Conservation (phyloP, 805 yeast species). For the Metschnikowia gelsemii region DNA sequence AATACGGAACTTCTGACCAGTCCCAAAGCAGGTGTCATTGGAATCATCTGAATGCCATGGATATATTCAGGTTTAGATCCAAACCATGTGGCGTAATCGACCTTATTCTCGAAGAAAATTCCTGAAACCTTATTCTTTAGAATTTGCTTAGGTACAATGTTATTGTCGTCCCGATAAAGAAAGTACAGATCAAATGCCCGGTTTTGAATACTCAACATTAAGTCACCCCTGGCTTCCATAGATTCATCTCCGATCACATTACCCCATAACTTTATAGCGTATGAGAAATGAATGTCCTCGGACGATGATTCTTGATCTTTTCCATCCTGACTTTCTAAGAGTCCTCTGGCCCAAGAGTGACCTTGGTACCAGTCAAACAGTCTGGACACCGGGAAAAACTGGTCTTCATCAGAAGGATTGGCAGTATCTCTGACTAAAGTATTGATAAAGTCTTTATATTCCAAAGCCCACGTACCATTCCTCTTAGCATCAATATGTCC, state of each 20-base stretch:
- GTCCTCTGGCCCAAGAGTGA: conserved; percentile 74
- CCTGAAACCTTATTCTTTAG: conserved; percentile 64
- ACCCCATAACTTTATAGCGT: conserved; percentile 73
- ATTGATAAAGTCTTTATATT: conserved; percentile 57
- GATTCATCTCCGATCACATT: conserved; percentile 49
- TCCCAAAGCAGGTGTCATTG: conserved; percentile 62
- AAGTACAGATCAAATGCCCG: conserved; percentile 57
- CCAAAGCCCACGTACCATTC: conserved; percentile 54
- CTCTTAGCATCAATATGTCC: conserved; percentile 63
- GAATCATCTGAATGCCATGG: conserved; percentile 80
- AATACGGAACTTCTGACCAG: conserved; percentile 52
- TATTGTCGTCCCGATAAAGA: conserved; percentile 43
- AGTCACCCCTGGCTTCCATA: conserved; percentile 54
- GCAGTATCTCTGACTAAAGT: conserved; percentile 64
- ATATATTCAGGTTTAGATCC: conserved; percentile 61
- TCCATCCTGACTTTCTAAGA: conserved; percentile 62
- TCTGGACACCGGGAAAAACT: conserved; percentile 62
- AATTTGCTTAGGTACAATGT: conserved; percentile 50
- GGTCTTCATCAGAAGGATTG: conserved; percentile 54
- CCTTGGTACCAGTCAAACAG: conserved; percentile 72
- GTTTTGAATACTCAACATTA: conserved; percentile 57
- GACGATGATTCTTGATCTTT: conserved; percentile 70
- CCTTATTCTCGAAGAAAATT: conserved; percentile 67
- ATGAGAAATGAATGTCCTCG: conserved; percentile 69
- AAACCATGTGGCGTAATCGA: conserved; percentile 71